These are phyloP conservation scores for Saturnispora bothae DNA, from an alignment of 805 yeast genomes.

Conservation along the genomic window DNA sequence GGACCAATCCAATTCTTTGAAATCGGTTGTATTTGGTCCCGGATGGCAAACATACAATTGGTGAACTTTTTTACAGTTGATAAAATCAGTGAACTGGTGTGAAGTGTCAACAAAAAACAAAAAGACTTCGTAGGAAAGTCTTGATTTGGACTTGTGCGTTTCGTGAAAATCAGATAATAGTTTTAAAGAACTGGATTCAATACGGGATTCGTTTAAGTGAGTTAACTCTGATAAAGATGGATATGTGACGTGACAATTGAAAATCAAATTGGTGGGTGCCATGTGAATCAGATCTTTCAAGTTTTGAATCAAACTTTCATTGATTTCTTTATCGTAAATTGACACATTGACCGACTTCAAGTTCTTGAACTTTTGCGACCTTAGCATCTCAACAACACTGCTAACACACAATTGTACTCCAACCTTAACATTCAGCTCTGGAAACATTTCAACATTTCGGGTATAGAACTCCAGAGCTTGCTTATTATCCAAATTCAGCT, in stretches of 20 bases:
- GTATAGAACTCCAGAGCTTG: slow-evolving; percentile 4
- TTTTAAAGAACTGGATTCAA: background rate
- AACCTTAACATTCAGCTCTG: background rate
- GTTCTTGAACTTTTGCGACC: background rate
- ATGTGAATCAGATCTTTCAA: background rate
- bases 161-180: slow-evolving; percentile 6
- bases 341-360: slow-evolving; percentile 4
- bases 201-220: background rate
- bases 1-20: slow-evolving; percentile 6
- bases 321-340: slow-evolving; percentile 7
- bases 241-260: slow-evolving; percentile 7
- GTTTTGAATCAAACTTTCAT: background rate
- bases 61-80: slow-evolving; percentile 5
- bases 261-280: slow-evolving; percentile 1
- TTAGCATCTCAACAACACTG: slow-evolving; percentile 1
- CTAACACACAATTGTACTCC: background rate
- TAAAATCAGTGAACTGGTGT: slow-evolving; percentile 1
- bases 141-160: background rate
- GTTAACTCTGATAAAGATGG: slow-evolving; percentile 7
- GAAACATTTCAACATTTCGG: background rate
- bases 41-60: slow-evolving; percentile 9
- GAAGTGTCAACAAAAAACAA: slow-evolving; percentile 7
- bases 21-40: slow-evolving; percentile 4
- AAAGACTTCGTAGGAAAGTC: slow-evolving; percentile 5
- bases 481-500: slow-evolving; percentile 1